phyloP scores from a whole-genome alignment of 2,329 filamentous ascomycete genomes.

The Knoxdaviesia proteae region DNA sequence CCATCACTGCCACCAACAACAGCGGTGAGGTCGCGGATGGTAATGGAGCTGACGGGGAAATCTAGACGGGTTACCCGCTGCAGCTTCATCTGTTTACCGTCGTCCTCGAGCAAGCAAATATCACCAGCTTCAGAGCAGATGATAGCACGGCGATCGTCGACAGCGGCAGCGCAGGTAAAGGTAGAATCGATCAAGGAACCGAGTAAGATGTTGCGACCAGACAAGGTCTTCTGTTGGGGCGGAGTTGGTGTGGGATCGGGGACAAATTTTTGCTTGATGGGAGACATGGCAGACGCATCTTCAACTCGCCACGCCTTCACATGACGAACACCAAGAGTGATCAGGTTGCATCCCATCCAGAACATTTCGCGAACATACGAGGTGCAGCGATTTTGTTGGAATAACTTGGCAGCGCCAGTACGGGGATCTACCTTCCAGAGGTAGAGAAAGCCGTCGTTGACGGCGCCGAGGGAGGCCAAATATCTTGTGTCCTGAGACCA shows the following conservation, averaged over 20 bases:
- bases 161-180: conserved; percentile 56
- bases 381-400: conserved; percentile 82
- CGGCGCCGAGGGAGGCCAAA: conserved; percentile 68
- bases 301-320: conserved; percentile 86
- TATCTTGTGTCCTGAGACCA: conserved; percentile 78
- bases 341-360: conserved; percentile 68
- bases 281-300: conserved; percentile 37
- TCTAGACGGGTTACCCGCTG: conserved; percentile 42
- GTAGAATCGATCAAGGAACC: conserved; percentile 64
- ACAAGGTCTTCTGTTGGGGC: conserved; percentile 38
- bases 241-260: conserved; percentile 10
- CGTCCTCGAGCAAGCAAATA: conserved; percentile 72
- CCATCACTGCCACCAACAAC: conserved; percentile 52
- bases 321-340: conserved; percentile 79
- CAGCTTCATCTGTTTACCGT: conserved; percentile 49
- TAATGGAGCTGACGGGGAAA: conserved; percentile 48
- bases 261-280: conserved; percentile 37
- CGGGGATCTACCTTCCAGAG: conserved; percentile 75
- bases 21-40: conserved; percentile 34
- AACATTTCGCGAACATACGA: conserved; percentile 68
- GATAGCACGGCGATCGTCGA: conserved; percentile 55
- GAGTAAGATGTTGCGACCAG: conserved; percentile 73
- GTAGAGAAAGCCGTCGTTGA: conserved; percentile 87
- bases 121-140: conserved; percentile 76
- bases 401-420: conserved; percentile 57